A percentile compares a stretch with the other conserved stretches of the same genome.
These are phyloP conservation scores for Steccherinum ochraceum DNA, from an alignment of 768 basidiomycete genomes.

Conservation along the genomic window DNA sequence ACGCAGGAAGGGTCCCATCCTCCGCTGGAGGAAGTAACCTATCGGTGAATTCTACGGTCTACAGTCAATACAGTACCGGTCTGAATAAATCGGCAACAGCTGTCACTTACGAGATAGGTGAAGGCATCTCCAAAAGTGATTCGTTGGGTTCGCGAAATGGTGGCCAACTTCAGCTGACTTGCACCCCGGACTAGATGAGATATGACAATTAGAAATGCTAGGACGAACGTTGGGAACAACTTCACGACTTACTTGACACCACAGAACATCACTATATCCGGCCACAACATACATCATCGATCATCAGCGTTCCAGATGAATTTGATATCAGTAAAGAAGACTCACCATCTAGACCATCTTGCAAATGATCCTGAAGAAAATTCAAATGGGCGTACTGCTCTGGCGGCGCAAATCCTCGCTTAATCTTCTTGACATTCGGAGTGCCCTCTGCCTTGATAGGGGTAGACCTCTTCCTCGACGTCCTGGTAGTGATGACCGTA, in stretches of 20 bases:
- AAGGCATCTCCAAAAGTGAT: conserved; percentile 79
- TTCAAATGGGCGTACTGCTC: conserved; percentile 47
- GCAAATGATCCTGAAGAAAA: conserved; percentile 46
- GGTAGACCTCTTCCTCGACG: not conserved
- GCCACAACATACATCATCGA: not conserved
- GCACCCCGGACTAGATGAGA: conserved; percentile 50
- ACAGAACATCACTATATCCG: conserved; percentile 62
- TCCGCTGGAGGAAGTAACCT: conserved; percentile 46
- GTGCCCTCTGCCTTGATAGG: not conserved
- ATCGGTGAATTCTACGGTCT: conserved; percentile 48
- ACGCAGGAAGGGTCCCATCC: conserved; percentile 52
- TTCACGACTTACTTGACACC: conserved; percentile 64
- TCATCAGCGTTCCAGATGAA: not conserved
- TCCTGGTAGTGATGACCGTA: not conserved
- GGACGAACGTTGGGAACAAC: not conserved
- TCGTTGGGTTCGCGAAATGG: conserved; percentile 74
- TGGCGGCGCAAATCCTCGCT: conserved; percentile 43
- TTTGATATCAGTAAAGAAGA: not conserved
- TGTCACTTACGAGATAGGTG: conserved; percentile 48
- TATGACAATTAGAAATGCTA: not conserved
- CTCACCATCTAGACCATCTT: conserved; percentile 51
- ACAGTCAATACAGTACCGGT: no score
- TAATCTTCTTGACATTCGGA: conserved; percentile 19
- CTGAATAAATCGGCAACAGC: not conserved
- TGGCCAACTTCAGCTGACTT: conserved; percentile 66